Conservation (phyloP, 177 flowering plant species). For the Tripterygium wilfordii region DNA sequence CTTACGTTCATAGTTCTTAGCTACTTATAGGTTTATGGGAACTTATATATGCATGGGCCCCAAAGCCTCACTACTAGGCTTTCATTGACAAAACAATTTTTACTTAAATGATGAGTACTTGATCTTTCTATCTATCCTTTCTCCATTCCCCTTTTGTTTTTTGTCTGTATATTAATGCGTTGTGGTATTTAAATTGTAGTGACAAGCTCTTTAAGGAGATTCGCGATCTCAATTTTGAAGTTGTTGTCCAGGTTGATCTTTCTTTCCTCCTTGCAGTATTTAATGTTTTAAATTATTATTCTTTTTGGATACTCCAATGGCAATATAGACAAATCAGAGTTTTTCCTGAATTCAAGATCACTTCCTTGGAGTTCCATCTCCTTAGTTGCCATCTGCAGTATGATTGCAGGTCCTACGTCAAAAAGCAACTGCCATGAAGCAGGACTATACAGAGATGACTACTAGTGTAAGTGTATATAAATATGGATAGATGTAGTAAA, state of each 20-base stretch:
- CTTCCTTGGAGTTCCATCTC: slow-evolving; percentile 14
- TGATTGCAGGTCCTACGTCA: slow-evolving; percentile 91
- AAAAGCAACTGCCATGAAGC: slow-evolving; percentile 98
- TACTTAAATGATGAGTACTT: too few species aligned
- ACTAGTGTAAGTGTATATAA: slow-evolving; percentile 57
- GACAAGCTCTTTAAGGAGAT: slow-evolving; percentile 96
- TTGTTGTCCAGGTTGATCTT: slow-evolving; percentile 89
- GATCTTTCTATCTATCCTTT: not conserved
- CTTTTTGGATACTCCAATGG: not conserved
- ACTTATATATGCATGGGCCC: too few species aligned
- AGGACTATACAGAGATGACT: slow-evolving; percentile 86
- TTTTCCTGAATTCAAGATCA: not conserved
- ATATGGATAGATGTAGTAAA: too few species aligned
- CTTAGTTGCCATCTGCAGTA: slow-evolving; percentile 31
- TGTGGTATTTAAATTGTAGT: slow-evolving; percentile 31
- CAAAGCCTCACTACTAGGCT: too few species aligned
- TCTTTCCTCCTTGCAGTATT: slow-evolving; percentile 4
- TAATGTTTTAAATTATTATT: not conserved
- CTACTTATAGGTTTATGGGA: too few species aligned
- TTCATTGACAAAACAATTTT: too few species aligned
- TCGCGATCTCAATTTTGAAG: slow-evolving; percentile 97
- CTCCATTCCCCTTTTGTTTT: not conserved
- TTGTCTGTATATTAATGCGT: not conserved
- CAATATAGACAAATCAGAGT: not conserved
- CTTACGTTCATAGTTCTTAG: too few species aligned